Percentiles rank a stretch among this genome's conserved stretches.
phyloP scores from a whole-genome alignment of 139 green algal species.

The Chlamydomonas sphaeroides region DNA sequence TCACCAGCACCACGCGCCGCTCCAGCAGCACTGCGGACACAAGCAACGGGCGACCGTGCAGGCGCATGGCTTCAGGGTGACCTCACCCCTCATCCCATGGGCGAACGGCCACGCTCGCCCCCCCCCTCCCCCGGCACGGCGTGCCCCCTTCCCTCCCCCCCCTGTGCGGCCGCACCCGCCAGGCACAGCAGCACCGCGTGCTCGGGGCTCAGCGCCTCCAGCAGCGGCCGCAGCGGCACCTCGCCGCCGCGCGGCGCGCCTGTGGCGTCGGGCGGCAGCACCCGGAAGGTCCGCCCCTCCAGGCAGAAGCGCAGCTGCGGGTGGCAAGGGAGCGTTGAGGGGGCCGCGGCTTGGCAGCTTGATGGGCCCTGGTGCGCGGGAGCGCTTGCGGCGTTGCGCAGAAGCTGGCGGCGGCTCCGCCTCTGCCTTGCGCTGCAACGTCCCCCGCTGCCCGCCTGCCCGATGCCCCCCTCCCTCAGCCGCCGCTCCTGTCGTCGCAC shows the following conservation, averaged over 20 bases:
- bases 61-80: too few relatives aligned
- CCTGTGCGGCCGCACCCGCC: conserved; percentile 52
- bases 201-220: conserved; percentile 44
- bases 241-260: conserved; percentile 39
- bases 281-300: conserved; percentile 5
- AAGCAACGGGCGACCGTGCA: too few relatives aligned
- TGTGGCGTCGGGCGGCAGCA: background rate
- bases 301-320: conserved; percentile 45
- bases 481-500: background rate
- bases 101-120: too few relatives aligned
- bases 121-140: too few relatives aligned
- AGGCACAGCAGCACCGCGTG: conserved; percentile 52
- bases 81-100: too few relatives aligned
- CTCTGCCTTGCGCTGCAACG: too few relatives aligned
- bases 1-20: conserved; percentile 55
- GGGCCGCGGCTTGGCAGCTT: background rate
- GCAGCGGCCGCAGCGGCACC: conserved; percentile 50
- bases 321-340: background rate
- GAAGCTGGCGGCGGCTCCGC: background rate
- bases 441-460: too few relatives aligned
- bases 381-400: background rate
- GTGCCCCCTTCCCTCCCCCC: too few relatives aligned
- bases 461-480: background rate
- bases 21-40: conserved; percentile 58
- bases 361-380: too few relatives aligned